Conservation (phyloP, 306 rosid species). For the Sindora glabra region DNA sequence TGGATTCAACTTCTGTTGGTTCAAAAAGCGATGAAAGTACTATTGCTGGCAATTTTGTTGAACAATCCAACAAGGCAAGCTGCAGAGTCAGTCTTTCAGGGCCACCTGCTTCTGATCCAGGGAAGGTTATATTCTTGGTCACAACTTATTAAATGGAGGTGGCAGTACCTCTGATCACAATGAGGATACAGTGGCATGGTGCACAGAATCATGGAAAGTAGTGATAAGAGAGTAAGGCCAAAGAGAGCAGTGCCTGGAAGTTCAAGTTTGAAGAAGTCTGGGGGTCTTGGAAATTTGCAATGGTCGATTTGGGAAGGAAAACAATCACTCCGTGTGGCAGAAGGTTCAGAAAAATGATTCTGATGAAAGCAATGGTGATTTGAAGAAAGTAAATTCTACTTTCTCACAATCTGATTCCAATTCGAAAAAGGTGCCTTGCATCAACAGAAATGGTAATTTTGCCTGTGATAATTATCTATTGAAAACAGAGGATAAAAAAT, state of each 20-base stretch:
- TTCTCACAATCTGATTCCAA: slow-evolving; percentile 23
- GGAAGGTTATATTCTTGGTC: slow-evolving; percentile 23
- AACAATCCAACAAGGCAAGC: slow-evolving; percentile 22
- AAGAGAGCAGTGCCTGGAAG: slow-evolving; percentile 30
- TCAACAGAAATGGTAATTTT: slow-evolving; percentile 23
- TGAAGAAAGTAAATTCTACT: slow-evolving; percentile 37
- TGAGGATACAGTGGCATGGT: slow-evolving; percentile 25
- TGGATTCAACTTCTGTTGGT: slow-evolving; percentile 39
- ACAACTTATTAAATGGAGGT: slow-evolving; percentile 14
- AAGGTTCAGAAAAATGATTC: slow-evolving; percentile 59
- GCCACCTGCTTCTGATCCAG: slow-evolving; percentile 14
- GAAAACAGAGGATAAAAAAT: slow-evolving; percentile 35
- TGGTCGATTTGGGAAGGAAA: slow-evolving; percentile 56
- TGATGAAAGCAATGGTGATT: slow-evolving; percentile 29
- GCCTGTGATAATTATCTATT: slow-evolving; percentile 20
- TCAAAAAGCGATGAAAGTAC: slow-evolving; percentile 33
- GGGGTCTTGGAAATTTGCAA: slow-evolving; percentile 29
- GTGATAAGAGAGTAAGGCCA: slow-evolving; percentile 48
- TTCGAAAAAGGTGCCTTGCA: slow-evolving; percentile 31
- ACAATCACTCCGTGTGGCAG: slow-evolving; percentile 68
- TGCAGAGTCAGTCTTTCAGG: slow-evolving; percentile 18
- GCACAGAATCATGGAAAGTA: slow-evolving; percentile 24
- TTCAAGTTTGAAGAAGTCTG: slow-evolving; percentile 39
- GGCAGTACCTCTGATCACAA: slow-evolving; percentile 19
- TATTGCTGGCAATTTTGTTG: slow-evolving; percentile 18